Percentiles rank a stretch among this genome's conserved stretches.
Conservation (phyloP, 2,329 filamentous ascomycete genomes). For the Fusarium goolgardi region DNA sequence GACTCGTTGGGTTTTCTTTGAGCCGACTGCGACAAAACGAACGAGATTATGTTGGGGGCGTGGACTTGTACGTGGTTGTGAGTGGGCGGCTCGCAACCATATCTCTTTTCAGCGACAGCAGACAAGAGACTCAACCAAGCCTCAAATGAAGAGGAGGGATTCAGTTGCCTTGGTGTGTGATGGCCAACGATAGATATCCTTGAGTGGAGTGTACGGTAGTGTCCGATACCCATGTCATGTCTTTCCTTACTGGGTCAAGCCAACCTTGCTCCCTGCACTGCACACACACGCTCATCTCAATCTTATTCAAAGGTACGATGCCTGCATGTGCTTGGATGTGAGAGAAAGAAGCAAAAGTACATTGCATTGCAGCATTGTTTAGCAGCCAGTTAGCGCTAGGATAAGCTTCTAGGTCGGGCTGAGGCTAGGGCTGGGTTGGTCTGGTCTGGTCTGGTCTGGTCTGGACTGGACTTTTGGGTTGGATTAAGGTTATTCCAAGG, state of each 20-base stretch:
- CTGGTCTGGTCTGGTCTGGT: background rate
- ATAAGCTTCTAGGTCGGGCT: background rate
- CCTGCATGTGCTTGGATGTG: background rate
- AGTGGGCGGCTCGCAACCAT: constrained; percentile 19
- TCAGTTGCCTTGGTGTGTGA: background rate
- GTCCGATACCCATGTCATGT: background rate
- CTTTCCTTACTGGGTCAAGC: background rate
- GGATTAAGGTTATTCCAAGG: constrained; percentile 36
- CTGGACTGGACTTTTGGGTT: constrained; percentile 16
- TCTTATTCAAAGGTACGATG: background rate
- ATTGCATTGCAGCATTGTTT: background rate
- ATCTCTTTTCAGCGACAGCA: constrained; percentile 11
- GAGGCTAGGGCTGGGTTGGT: too few relatives aligned
- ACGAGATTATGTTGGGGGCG: background rate
- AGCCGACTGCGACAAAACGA: background rate
- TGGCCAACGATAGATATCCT: constrained; percentile 3
- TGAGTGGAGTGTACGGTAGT: background rate
- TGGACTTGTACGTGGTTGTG: constrained; percentile 1
- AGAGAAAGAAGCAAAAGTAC: constrained; percentile 9
- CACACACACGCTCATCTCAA: background rate
- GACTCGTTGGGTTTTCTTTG: background rate
- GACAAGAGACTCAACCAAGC: constrained; percentile 2
- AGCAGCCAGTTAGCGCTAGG: background rate
- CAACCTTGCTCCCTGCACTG: constrained; percentile 1
- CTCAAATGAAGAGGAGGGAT: background rate